phyloP scores from a whole-genome alignment of 2,329 filamentous ascomycete genomes.

The Aureobasidium sp. region DNA sequence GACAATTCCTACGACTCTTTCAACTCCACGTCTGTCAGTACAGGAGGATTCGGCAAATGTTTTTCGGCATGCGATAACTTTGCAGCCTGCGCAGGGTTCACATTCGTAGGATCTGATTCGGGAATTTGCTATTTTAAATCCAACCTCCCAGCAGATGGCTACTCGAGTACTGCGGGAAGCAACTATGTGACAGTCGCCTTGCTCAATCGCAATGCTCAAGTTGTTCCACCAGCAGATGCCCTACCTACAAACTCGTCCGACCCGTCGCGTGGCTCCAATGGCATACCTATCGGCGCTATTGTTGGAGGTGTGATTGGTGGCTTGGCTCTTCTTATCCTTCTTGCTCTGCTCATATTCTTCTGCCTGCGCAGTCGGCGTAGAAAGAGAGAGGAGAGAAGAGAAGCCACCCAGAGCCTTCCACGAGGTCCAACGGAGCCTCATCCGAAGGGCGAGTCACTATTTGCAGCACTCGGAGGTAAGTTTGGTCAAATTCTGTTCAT shows the following conservation, averaged over 20 bases:
- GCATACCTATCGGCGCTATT: slow-evolving; percentile 21
- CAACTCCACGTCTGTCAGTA: slow-evolving; percentile 19
- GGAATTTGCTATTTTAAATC: slow-evolving; percentile 26
- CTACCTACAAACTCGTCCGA: neutral
- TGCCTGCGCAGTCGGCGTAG: slow-evolving; percentile 18
- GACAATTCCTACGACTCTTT: slow-evolving; percentile 23
- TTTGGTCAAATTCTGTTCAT: neutral
- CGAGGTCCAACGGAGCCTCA: slow-evolving; percentile 17
- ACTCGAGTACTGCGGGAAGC: slow-evolving; percentile 18
- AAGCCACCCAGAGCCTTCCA: slow-evolving; percentile 18
- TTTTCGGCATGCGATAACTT: slow-evolving; percentile 25
- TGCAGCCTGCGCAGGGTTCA: slow-evolving; percentile 24
- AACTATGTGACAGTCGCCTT: slow-evolving; percentile 24
- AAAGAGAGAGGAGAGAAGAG: slow-evolving; percentile 21
- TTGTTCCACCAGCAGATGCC: neutral
- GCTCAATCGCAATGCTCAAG: slow-evolving; percentile 18
- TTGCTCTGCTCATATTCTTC: slow-evolving; percentile 18
- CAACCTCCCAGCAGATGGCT: slow-evolving; percentile 18
- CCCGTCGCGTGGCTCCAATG: slow-evolving; percentile 4
- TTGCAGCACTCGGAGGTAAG: slow-evolving; percentile 26
- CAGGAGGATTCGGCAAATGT: slow-evolving; percentile 26
- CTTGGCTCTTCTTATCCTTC: slow-evolving; percentile 18
- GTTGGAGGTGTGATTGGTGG: slow-evolving; percentile 20
- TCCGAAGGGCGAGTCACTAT: slow-evolving; percentile 20
- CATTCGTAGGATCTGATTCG: slow-evolving; percentile 22